Percentiles rank a stretch among this genome's conserved stretches.
These are phyloP conservation scores for Aspergillus fumigatiaffinis DNA, from an alignment of 2,329 filamentous ascomycete species.

Conservation along the genomic window DNA sequence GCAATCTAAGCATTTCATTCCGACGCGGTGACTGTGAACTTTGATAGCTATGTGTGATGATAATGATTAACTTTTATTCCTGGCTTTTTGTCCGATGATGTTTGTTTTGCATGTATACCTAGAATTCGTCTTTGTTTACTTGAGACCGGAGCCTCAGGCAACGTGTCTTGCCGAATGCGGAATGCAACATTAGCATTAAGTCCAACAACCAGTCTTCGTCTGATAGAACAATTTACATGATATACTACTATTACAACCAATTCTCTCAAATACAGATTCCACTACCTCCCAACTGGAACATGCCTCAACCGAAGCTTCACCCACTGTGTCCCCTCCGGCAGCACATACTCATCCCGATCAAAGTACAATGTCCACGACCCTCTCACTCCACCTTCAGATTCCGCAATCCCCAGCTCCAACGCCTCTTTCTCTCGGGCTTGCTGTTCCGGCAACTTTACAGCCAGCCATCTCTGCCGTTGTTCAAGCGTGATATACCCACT, in stretches of 20 bases:
- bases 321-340: neutral
- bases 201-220: neutral
- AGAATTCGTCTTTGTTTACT: too few relatives aligned
- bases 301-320: neutral
- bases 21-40: constrained; percentile 29
- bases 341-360: neutral
- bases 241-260: neutral
- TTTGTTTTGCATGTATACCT: neutral
- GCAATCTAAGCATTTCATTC: constrained; percentile 65
- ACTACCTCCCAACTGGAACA: neutral
- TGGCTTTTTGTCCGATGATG: neutral
- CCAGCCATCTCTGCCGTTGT: constrained; percentile 1
- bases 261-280: neutral
- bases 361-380: constrained; percentile 1
- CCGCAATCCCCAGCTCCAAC: neutral
- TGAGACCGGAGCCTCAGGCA: too few relatives aligned
- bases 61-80: neutral
- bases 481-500: neutral
- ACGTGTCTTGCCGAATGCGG: neutral
- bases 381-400: neutral
- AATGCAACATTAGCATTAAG: neutral
- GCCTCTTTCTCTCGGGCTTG: neutral
- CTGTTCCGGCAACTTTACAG: neutral
- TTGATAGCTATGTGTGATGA: neutral
- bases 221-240: neutral